Conservation (phyloP, 257 asterid genomes). For the Nicotiana noctiflora region DNA sequence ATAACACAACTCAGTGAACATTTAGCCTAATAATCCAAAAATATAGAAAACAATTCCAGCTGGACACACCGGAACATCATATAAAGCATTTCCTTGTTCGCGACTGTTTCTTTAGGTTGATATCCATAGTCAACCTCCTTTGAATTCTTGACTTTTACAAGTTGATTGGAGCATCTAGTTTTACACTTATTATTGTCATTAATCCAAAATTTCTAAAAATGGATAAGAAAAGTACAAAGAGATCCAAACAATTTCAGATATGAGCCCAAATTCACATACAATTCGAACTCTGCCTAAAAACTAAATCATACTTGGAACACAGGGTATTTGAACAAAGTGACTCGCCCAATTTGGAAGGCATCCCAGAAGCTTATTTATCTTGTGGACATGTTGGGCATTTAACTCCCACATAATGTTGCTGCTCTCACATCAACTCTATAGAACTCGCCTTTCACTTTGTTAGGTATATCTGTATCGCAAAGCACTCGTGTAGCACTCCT, state of each 20-base stretch:
- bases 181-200: background rate
- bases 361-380: background rate
- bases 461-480: background rate
- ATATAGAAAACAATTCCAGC: background rate
- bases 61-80: background rate
- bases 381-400: background rate
- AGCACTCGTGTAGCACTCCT: background rate
- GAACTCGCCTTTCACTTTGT: background rate
- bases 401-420: background rate
- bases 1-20: slow-evolving; percentile 8
- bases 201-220: background rate
- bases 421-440: background rate
- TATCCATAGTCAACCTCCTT: background rate
- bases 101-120: background rate
- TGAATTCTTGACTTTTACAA: background rate
- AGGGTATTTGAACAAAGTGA: background rate
- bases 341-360: background rate
- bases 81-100: background rate
- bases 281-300: background rate
- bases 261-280: background rate
- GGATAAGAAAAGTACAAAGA: background rate
- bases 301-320: background rate
- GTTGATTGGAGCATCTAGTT: background rate
- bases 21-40: background rate
- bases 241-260: background rate